Evolutionary conservation across 1,284 basidiomycete species (phyloP).

Genomic region (Flammula alnicola): DNA sequence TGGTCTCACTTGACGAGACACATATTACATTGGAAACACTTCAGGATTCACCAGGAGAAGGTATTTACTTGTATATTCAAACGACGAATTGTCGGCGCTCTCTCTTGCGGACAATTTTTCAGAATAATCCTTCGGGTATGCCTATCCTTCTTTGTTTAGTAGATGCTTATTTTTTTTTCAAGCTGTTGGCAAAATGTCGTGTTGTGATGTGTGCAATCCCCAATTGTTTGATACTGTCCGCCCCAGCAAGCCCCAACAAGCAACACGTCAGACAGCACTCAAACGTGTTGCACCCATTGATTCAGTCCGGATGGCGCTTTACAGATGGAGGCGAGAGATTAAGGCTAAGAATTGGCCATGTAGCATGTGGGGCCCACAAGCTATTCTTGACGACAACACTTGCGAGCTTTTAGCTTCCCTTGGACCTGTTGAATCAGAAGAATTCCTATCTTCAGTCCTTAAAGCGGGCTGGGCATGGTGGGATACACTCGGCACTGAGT

Average conservation of each 20-base stretch:
- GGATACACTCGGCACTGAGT: conserved; percentile 6
- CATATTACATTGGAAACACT: neutral
- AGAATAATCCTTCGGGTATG: neutral
- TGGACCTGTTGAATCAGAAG: conserved; percentile 1
- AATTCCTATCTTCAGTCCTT: neutral
- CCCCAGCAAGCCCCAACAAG: neutral
- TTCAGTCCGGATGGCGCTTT: neutral
- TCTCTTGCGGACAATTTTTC: neutral
- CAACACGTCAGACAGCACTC: neutral
- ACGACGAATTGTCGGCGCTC: neutral
- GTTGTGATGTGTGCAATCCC: conserved; percentile 1
- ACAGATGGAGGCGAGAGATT: conserved; percentile 1
- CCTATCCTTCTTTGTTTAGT: neutral
- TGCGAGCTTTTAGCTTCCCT: conserved; percentile 7
- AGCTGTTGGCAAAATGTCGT: neutral
- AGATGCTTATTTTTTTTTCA: no score
- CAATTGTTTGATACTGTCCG: neutral
- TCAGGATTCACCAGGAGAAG: neutral
- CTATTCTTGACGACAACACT: conserved; percentile 2
- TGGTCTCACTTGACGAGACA: neutral
- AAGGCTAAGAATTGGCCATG: neutral
- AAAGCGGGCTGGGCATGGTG: conserved; percentile 5
- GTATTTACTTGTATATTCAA: conserved; percentile 3
- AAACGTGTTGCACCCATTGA: neutral
- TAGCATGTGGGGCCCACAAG: conserved; percentile 3